These are phyloP conservation scores for Pseudozyma sp. DNA, from an alignment of 1,284 basidiomycete genomes.

Conservation along the genomic window DNA sequence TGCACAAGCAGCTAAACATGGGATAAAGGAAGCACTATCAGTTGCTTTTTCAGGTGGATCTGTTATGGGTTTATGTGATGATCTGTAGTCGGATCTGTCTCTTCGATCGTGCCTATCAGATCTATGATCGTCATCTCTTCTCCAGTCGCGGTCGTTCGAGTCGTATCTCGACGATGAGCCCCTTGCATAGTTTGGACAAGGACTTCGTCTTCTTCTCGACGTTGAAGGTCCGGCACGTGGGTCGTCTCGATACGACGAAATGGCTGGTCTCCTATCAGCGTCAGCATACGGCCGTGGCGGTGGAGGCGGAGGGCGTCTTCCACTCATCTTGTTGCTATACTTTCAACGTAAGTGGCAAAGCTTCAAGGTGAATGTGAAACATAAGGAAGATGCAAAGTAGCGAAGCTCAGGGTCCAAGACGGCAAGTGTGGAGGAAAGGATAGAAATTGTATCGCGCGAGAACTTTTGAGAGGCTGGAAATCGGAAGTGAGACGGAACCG, in stretches of 20 bases:
- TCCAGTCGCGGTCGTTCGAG: constrained; percentile 11
- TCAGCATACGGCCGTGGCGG: constrained; percentile 24
- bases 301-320: constrained; percentile 23
- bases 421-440: constrained; percentile 19
- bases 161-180: constrained; percentile 2
- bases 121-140: constrained; percentile 16
- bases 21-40: no score
- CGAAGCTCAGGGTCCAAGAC: constrained; percentile 2
- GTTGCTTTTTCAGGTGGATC: no score
- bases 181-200: constrained; percentile 13
- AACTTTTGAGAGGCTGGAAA: background rate
- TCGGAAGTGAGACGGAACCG: constrained; percentile 25
- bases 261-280: constrained; percentile 5
- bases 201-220: constrained; percentile 26
- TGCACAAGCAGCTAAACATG: no score
- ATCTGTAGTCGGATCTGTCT: constrained; percentile 15
- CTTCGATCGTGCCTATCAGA: background rate
- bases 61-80: no score
- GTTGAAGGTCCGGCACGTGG: constrained; percentile 11
- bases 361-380: background rate
- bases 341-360: background rate
- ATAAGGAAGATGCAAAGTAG: constrained; percentile 3
- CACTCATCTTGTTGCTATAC: constrained; percentile 18
- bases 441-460: constrained; percentile 22
- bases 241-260: constrained; percentile 12